phyloP scores from a whole-genome alignment of 768 basidiomycete genomes.

The Tylopilus intermedius region DNA sequence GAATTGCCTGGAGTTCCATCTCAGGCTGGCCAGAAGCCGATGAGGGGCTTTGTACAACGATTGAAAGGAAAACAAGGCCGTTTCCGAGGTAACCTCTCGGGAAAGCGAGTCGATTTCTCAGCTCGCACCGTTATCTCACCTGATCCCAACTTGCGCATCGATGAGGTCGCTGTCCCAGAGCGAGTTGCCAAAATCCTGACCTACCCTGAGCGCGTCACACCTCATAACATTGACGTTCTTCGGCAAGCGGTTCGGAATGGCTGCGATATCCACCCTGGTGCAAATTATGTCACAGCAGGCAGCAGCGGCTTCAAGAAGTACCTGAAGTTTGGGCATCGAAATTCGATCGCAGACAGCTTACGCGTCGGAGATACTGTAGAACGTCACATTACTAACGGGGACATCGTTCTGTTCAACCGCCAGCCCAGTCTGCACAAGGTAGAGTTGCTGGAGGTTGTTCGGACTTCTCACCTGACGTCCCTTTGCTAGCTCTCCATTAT shows the following conservation, averaged over 20 bases:
- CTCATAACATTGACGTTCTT: slow-evolving; percentile 79
- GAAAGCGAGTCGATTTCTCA: slow-evolving; percentile 98
- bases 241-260: slow-evolving; percentile 82
- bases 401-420: slow-evolving; percentile 96
- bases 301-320: slow-evolving; percentile 82
- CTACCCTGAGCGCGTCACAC: slow-evolving; percentile 92
- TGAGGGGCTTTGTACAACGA: slow-evolving; percentile 95
- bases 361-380: slow-evolving; percentile 90
- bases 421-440: slow-evolving; percentile 98
- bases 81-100: slow-evolving; percentile 95
- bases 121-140: slow-evolving; percentile 98
- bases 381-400: slow-evolving; percentile 90
- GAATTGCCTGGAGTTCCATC: slow-evolving; percentile 91
- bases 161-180: slow-evolving; percentile 96
- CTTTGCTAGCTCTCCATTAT: slow-evolving; percentile 84
- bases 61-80: slow-evolving; percentile 99
- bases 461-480: slow-evolving; percentile 2
- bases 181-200: slow-evolving; percentile 92
- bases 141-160: slow-evolving; percentile 97
- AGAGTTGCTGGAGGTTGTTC: slow-evolving; percentile 3
- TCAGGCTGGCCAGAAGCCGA: slow-evolving; percentile 86
- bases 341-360: slow-evolving; percentile 74
- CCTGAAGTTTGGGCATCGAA: slow-evolving; percentile 79
- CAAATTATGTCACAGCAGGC: slow-evolving; percentile 85
- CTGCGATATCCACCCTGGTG: slow-evolving; percentile 87